Percentiles rank a stretch among this genome's conserved stretches.
Evolutionary conservation across 1,284 basidiomycete genomes (phyloP).

Genomic region (Amylostereum areolatum): DNA sequence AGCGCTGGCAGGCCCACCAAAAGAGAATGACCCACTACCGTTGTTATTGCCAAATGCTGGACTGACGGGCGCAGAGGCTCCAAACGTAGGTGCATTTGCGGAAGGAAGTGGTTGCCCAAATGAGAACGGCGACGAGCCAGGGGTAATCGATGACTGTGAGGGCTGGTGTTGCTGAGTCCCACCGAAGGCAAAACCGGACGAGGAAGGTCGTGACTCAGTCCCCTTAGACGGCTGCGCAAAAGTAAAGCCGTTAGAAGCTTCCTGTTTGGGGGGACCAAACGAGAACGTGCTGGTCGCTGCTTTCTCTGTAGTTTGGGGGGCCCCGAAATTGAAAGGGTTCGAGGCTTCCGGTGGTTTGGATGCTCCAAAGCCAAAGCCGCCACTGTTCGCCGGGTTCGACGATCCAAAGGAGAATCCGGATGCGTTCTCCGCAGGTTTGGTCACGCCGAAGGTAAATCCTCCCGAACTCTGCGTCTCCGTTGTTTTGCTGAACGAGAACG

Average conservation of each 20-base stretch:
- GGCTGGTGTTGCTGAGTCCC: slow-evolving; percentile 18
- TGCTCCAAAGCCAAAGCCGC: slow-evolving; percentile 28
- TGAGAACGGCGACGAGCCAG: slow-evolving; percentile 34
- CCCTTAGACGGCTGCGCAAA: background rate
- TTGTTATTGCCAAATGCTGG: slow-evolving; percentile 31
- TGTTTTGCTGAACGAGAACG: too few relatives aligned
- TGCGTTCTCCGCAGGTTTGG: slow-evolving; percentile 12
- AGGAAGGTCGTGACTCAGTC: slow-evolving; percentile 7
- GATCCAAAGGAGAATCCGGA: background rate
- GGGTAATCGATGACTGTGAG: slow-evolving; percentile 29
- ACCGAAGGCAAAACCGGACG: slow-evolving; percentile 27
- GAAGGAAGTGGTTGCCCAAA: slow-evolving; percentile 30
- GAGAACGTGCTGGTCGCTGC: slow-evolving; percentile 23
- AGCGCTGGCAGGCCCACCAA: slow-evolving; percentile 25
- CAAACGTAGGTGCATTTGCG: slow-evolving; percentile 38
- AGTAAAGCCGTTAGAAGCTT: slow-evolving; percentile 2
- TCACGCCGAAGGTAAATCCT: slow-evolving; percentile 11
- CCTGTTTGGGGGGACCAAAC: slow-evolving; percentile 23
- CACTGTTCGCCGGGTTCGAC: background rate
- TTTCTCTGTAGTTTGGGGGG: background rate
- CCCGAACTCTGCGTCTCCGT: background rate
- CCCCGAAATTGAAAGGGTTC: background rate
- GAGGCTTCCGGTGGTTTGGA: background rate
- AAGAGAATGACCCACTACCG: slow-evolving; percentile 8
- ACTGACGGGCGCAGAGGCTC: slow-evolving; percentile 46